Conservation (phyloP, 1,139 yeast species). For the Scheffersomyces stambukii region DNA sequence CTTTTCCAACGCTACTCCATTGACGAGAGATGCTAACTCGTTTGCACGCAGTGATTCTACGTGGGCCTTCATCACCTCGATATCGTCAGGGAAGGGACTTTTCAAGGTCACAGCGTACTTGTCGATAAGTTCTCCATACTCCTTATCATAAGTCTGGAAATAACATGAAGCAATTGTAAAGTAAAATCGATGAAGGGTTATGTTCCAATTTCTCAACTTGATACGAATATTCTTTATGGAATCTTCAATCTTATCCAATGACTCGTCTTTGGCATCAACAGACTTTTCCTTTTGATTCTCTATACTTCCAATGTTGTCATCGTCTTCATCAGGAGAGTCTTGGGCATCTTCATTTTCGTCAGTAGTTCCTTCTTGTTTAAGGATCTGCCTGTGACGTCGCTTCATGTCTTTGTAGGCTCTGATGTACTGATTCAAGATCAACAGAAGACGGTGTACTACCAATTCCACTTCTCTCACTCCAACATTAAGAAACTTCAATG, state of each 20-base stretch:
- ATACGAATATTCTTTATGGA: conserved; percentile 19
- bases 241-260: conserved; percentile 20
- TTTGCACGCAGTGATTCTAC: conserved; percentile 13
- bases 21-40: conserved; percentile 22
- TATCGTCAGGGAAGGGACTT: conserved; percentile 4
- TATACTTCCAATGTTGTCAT: conserved; percentile 17
- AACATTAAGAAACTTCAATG: conserved; percentile 40
- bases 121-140: conserved; percentile 26
- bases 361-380: neutral
- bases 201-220: conserved; percentile 48
- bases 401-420: conserved; percentile 14
- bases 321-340: conserved; percentile 16
- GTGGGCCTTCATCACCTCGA: no score
- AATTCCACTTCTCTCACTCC: conserved; percentile 36
- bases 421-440: conserved; percentile 15
- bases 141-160: conserved; percentile 55
- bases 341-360: conserved; percentile 10
- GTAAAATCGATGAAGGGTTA: conserved; percentile 67
- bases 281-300: conserved; percentile 9
- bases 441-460: conserved; percentile 18
- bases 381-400: conserved; percentile 4
- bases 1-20: conserved; percentile 14
- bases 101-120: conserved; percentile 7
- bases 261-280: conserved; percentile 14
- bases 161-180: conserved; percentile 81